phyloP scores from a whole-genome alignment of 2,329 filamentous ascomycete genomes.

The Clarireedia sp. region DNA sequence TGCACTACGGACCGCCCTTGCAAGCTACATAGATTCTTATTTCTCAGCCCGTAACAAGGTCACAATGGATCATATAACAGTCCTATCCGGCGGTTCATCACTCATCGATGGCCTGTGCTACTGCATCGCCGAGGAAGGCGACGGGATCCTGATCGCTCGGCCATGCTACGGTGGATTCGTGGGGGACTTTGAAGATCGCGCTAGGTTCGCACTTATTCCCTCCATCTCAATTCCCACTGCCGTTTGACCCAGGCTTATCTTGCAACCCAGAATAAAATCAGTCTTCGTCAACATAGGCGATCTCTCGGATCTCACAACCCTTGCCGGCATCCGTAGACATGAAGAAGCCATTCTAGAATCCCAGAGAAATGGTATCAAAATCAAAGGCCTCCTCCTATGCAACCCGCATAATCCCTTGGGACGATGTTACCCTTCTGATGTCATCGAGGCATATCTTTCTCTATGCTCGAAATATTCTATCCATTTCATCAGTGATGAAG shows the following conservation, averaged over 20 bases:
- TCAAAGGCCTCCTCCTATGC: constrained; percentile 33
- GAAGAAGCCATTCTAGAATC: constrained; percentile 32
- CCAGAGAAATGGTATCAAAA: constrained; percentile 21
- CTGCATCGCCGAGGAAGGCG: constrained; percentile 34
- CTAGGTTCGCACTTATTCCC: constrained; percentile 1
- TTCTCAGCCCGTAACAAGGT: constrained; percentile 32
- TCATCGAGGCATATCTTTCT: constrained; percentile 27
- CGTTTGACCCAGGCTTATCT: neutral
- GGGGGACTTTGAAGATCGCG: constrained; percentile 34
- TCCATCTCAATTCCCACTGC: neutral
- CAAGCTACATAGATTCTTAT: constrained; percentile 34
- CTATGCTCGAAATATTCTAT: constrained; percentile 37
- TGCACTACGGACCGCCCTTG: constrained; percentile 33
- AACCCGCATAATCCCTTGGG: constrained; percentile 30
- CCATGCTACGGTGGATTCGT: constrained; percentile 42
- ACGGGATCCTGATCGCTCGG: constrained; percentile 38
- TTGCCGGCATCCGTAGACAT: constrained; percentile 29
- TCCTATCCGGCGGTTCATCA: constrained; percentile 34
- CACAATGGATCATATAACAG: constrained; percentile 30
- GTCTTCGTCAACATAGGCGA: neutral
- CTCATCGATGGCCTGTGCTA: constrained; percentile 31
- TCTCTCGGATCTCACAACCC: constrained; percentile 32
- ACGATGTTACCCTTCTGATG: constrained; percentile 16
- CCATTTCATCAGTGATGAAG: constrained; percentile 41
- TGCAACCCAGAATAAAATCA: neutral